Evolutionary conservation across 2,329 filamentous ascomycete species (phyloP).

Genomic region (Coniochaeta sp.): DNA sequence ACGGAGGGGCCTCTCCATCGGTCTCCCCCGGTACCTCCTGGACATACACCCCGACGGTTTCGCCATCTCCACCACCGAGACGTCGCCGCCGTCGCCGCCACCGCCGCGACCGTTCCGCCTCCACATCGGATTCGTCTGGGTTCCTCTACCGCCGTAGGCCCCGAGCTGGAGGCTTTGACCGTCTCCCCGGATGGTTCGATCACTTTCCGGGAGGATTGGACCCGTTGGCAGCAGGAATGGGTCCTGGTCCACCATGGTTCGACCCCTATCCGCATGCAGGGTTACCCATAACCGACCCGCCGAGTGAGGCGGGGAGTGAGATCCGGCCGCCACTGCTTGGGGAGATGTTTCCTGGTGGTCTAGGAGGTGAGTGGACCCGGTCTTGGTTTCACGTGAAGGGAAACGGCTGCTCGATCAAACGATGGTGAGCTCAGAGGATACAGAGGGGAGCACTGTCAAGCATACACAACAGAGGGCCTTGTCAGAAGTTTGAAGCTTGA

Average conservation of each 20-base stretch:
- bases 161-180: neutral
- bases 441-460: too few species aligned
- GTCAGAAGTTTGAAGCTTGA: too few species aligned
- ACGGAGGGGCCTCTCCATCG: neutral
- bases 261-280: neutral
- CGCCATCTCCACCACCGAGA: neutral
- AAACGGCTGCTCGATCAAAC: too few species aligned
- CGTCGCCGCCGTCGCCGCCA: neutral
- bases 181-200: neutral
- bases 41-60: neutral
- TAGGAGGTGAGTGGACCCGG: neutral
- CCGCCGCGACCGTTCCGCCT: neutral
- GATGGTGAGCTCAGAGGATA: too few species aligned
- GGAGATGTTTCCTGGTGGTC: neutral
- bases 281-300: neutral
- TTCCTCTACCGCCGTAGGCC: neutral
- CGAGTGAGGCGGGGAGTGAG: neutral
- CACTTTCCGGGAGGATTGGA: neutral
- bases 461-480: too few species aligned
- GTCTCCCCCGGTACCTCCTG: neutral
- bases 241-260: too few species aligned
- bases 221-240: neutral
- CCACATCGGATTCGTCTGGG: neutral
- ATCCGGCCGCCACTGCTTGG: neutral
- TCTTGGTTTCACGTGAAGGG: too few species aligned